Evolutionary conservation across 1,139 yeast species (phyloP), one percentile per base, ranked within the genome.

Genomic region (Arxiozyma slooffiae): DNA sequence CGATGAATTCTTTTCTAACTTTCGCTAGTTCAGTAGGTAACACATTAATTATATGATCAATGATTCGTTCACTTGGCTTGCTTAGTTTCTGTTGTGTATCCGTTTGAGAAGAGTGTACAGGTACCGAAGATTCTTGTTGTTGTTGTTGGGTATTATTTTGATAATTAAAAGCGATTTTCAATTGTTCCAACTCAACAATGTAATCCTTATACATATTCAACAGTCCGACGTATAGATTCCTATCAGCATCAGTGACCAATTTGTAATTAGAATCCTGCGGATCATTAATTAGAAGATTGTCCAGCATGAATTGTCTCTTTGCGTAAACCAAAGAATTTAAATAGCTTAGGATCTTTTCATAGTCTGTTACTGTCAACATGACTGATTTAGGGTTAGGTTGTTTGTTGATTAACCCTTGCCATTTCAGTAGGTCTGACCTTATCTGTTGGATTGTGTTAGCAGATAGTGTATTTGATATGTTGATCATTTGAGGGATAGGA

Each of bases 141-240:
- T 23, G 43, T n/a, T 34, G 26, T 21, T 42, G 45, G 30, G 30
- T 16, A n/a, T 40, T 21, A 17, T 48, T 34, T 26, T 48, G 43
- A 34, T 37, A 30, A 14, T 37, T 36, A 17, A 41, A 41, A 8
- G 44, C 34, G 17, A 30, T 11, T 36, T 39, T 44, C 34, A 64
- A 55, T 17, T 56, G 52, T 16, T 49, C 51, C 46, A 65, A 52
- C 47, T 61, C 63, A 37, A 53, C 47, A 49, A 65, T 52, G 48
- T 64, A 64, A 50, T 63, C 65, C 16, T 53, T 51, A 46, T 65
- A 65, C 67, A 65, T 62, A 24, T 58, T 51, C 37, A 60, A 60
- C 48, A 65, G 51, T 3, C 68, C 68, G 24, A 50, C 52, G 52
- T 60, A 62, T 40, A 65, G 52, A 47, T 64, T 63, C 6, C 55